Evolutionary conservation across 768 basidiomycete species (phyloP).

Genomic region (Pleurotus cornucopiae): DNA sequence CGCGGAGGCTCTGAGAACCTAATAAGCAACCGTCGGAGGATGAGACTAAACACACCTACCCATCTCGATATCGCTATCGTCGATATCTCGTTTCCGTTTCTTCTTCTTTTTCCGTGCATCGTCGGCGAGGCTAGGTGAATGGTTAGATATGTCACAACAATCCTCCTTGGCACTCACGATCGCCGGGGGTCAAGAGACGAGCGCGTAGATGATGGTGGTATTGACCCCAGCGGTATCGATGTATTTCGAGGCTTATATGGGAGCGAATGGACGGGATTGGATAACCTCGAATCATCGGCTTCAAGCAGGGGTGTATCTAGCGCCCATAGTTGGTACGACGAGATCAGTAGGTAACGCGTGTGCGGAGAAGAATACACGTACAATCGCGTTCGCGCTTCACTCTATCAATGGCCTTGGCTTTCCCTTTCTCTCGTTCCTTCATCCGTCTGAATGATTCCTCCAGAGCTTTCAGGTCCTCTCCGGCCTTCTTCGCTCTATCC

Average conservation of each 20-base stretch:
- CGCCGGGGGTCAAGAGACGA: conserved; percentile 62
- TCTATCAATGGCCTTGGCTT: conserved; percentile 66
- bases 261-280: conserved; percentile 26
- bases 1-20: conserved; percentile 41
- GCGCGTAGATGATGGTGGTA: conserved; percentile 44
- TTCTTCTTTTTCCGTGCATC: conserved; percentile 71
- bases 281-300: conserved; percentile 43
- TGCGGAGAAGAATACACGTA: conserved; percentile 39
- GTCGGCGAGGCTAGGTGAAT: conserved; percentile 26
- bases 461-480: conserved; percentile 68
- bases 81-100: conserved; percentile 76
- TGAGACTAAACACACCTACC: conserved; percentile 27
- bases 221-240: conserved; percentile 39
- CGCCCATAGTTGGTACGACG: conserved; percentile 13
- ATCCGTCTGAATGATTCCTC: conserved; percentile 74
- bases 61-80: conserved; percentile 67
- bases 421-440: conserved; percentile 74
- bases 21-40: conserved; percentile 5
- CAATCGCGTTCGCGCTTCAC: conserved; percentile 72
- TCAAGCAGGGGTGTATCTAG: conserved; percentile 45
- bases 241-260: conserved; percentile 42
- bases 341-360: conserved; percentile 19
- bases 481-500: conserved; percentile 70
- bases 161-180: conserved; percentile 36
- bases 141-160: conserved; percentile 3